Evolutionary conservation across 2,329 filamentous ascomycete species (phyloP).

Genomic region (Tolypocladium album): DNA sequence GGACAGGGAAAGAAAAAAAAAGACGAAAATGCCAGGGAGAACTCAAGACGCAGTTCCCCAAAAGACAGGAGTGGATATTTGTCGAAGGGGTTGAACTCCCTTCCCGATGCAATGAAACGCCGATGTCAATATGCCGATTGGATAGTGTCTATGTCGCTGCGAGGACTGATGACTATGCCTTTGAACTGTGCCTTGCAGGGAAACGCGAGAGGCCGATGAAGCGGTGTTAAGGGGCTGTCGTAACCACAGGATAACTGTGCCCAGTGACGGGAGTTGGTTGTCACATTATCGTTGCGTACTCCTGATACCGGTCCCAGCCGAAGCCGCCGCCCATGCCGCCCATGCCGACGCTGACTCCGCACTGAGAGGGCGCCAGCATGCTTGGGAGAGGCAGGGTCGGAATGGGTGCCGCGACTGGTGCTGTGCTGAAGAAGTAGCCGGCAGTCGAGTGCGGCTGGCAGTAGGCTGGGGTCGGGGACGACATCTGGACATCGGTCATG

Average conservation of each 20-base stretch:
- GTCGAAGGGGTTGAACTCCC: constrained; percentile 26
- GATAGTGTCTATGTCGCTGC: constrained; percentile 26
- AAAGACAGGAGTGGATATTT: constrained; percentile 25
- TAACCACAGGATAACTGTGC: constrained; percentile 36
- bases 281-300: constrained; percentile 84
- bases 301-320: constrained; percentile 77
- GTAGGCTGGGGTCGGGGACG: constrained; percentile 71
- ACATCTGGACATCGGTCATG: constrained; percentile 62
- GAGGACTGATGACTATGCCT: constrained; percentile 11
- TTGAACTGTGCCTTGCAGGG: neutral
- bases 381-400: constrained; percentile 74
- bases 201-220: constrained; percentile 8
- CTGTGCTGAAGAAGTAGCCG: constrained; percentile 69
- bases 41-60: constrained; percentile 5
- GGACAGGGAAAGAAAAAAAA: constrained; percentile 17
- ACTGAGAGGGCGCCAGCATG: constrained; percentile 68
- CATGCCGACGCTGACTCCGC: constrained; percentile 64
- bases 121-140: constrained; percentile 18
- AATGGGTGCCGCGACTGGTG: constrained; percentile 63
- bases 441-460: constrained; percentile 63
- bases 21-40: constrained; percentile 24
- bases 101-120: constrained; percentile 33
- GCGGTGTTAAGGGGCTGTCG: constrained; percentile 33
- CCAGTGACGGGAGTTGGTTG: constrained; percentile 41
- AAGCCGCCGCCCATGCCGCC: constrained; percentile 36